Percentiles rank a stretch among this genome's conserved stretches.
These are phyloP conservation scores for Tephrocybe sp. DNA, from an alignment of 768 basidiomycete species.

Conservation along the genomic window DNA sequence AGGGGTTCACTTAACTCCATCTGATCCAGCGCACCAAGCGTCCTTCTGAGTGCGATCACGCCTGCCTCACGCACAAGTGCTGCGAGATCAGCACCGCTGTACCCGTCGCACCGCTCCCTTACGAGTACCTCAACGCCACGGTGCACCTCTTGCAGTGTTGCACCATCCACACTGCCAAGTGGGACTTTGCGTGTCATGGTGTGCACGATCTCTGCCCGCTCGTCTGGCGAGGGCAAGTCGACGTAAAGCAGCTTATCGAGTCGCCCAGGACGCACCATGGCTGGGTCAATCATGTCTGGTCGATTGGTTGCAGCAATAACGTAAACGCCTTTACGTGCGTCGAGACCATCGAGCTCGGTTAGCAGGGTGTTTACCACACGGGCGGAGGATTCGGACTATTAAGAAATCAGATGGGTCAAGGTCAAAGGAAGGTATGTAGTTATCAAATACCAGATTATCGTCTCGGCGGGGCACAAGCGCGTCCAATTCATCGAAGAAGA, in stretches of 20 bases:
- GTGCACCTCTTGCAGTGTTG: slow-evolving; percentile 19
- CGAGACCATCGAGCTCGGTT: slow-evolving; percentile 92
- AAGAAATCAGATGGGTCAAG: slow-evolving; percentile 1
- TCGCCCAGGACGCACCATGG: slow-evolving; percentile 95
- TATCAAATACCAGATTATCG: slow-evolving; percentile 71
- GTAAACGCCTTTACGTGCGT: slow-evolving; percentile 82
- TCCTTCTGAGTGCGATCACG: slow-evolving; percentile 73
- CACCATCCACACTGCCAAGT: slow-evolving; percentile 33
- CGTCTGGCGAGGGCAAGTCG: slow-evolving; percentile 72
- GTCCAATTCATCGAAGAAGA: slow-evolving; percentile 95
- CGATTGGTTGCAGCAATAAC: slow-evolving; percentile 95
- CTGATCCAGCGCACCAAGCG: slow-evolving; percentile 65
- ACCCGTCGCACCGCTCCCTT: slow-evolving; percentile 72
- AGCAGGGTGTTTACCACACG: slow-evolving; percentile 93
- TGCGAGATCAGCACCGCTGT: slow-evolving; percentile 90
- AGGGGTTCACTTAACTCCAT: slow-evolving; percentile 35
- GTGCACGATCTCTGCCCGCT: slow-evolving; percentile 82
- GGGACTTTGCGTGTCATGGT: slow-evolving; percentile 77
- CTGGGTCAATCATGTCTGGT: slow-evolving; percentile 97
- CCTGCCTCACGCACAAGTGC: slow-evolving; percentile 88
- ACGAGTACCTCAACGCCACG: slow-evolving; percentile 48
- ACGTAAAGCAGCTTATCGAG: slow-evolving; percentile 94
- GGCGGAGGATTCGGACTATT: slow-evolving; percentile 87
- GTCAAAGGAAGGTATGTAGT: background rate
- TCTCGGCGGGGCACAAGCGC: slow-evolving; percentile 89